Base-by-base conservation (phyloP, 352 stramenopile species). In the Phytophthora capsici region DNA sequence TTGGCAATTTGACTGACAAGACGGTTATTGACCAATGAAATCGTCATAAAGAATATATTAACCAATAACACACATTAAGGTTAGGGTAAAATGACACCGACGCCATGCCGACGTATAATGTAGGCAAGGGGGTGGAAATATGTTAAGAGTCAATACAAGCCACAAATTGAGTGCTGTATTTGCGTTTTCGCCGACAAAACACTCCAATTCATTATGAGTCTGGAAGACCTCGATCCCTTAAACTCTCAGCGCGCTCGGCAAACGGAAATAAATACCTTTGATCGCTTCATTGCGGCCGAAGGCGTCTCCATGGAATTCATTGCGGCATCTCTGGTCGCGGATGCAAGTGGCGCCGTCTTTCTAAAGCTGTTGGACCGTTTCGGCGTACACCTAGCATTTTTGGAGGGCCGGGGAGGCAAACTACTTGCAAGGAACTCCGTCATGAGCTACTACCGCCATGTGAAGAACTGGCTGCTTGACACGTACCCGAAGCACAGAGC, bases 241-340 rank as follows among this genome's bases (percentile, higher is more conserved):
- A n/a, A 40, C 34, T 40, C 34, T 1, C 5, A 40, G 14, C 10
- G 12, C 1, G 34, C 34, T 6, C 34, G 0, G 0, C 30, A 63
- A 3, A 66, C 64, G 9, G 60, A 52, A 4, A 37, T 65, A 20
- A 59, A 61, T 9, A 32, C 41, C 2, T 69, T 69, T 20, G 45
- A 66, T 5, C 19, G 68, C 6, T 76, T 72, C 30, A 26, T 72
- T 0, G 8, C 46, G 19, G 20, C 32, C 1, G 68, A 72, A 44
- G 57, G 66, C 44, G 53, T 58, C 1, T 30, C 37, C 14, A 43
- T 76, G 37, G 48, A 32, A 1, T 77, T 69, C 43, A 68, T 71
- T 17, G 6, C 25, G 2, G 26, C 26, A 7, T 30, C 44, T 2
- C 4, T 67, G 3, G 43, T 67, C 16, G 19, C 5, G 12, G 37